Base-by-base conservation (phyloP, 768 basidiomycete genomes). In the Leucosporidium creatinivorum region DNA sequence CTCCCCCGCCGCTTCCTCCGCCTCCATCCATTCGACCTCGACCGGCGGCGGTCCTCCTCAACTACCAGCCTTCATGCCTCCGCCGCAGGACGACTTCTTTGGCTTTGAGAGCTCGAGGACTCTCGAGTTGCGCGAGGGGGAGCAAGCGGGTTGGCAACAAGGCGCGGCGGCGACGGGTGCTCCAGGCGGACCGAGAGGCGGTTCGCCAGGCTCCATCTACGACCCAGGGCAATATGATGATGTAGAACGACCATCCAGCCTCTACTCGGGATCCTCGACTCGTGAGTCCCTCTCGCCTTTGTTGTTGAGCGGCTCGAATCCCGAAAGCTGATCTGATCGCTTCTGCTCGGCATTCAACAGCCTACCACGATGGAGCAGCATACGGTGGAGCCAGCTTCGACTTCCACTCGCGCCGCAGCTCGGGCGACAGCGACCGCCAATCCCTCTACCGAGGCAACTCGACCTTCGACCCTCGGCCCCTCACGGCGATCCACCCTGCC, bases 91-190 rank as follows among this genome's bases (percentile, higher is more conserved):
- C 25, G 51, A 83, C 76, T 73, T 82, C 78, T 56, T 81, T 79
- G n/a, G 76, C 69, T 52, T 76, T 67, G 49, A 80, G 76, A 19
- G 83, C 76, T 39, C 84, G 74, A 4, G 85, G 13, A 44, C 51
- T 0, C 36, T 7, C 13, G 31, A 57, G 33, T 19, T 19, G 59
- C 39, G 65, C 25, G 17, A 28, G 26, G 33, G 28, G 52, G 39
- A 19, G 54, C 44, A 49, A 44, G 26, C 25, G n/a, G 55, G 26
- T 26, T 31, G 28, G 25, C 55, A 19, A 6, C 54, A 19, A 31
- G 55, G 55, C 31, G 50, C 69, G n/a, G 39, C 58, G 39, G 52
- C 59, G 25, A 26, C 62, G 12, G 28, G 10, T 7, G 30, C 56
- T 15, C 8, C 63, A n/a, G 33, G 39, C 19, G 25, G 47, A 17